phyloP scores from a whole-genome alignment of 768 basidiomycete genomes.

The Xerocomellus intermedius region DNA sequence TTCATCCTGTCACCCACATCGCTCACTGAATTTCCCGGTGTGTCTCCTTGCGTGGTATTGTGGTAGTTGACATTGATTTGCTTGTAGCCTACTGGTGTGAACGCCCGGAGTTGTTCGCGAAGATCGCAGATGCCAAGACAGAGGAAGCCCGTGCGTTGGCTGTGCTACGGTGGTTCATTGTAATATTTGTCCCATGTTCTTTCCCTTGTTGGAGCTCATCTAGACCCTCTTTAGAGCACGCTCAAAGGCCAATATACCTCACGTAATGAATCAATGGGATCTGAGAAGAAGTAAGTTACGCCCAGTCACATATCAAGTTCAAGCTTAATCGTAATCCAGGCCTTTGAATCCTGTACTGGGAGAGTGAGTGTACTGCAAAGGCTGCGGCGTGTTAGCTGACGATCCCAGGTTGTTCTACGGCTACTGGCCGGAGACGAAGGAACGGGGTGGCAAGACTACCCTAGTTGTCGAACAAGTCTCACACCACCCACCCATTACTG shows the following conservation, averaged over 20 bases:
- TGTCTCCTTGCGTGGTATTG: constrained; percentile 19
- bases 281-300: constrained; percentile 86
- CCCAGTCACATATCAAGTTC: neutral
- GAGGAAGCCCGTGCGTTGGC: constrained; percentile 72
- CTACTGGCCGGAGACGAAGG: constrained; percentile 69
- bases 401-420: constrained; percentile 77
- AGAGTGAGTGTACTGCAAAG: constrained; percentile 56
- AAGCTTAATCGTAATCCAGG: constrained; percentile 39
- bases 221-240: constrained; percentile 57
- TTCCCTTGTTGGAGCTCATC: constrained; percentile 1
- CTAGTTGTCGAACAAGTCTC: constrained; percentile 95
- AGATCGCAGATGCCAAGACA: constrained; percentile 73
- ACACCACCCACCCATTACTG: constrained; percentile 89
- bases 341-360: constrained; percentile 95
- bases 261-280: constrained; percentile 92
- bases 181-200: constrained; percentile 26
- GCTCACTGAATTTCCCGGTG: constrained; percentile 89
- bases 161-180: constrained; percentile 96
- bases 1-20: constrained; percentile 93
- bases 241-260: constrained; percentile 95
- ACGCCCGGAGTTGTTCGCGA: constrained; percentile 84
- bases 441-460: constrained; percentile 73
- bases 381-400: neutral
- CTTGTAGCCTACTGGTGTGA: constrained; percentile 92
- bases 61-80: constrained; percentile 2